Evolutionary conservation across 176 grass and related monocot species (phyloP).

Genomic region (Phragmites australis): DNA sequence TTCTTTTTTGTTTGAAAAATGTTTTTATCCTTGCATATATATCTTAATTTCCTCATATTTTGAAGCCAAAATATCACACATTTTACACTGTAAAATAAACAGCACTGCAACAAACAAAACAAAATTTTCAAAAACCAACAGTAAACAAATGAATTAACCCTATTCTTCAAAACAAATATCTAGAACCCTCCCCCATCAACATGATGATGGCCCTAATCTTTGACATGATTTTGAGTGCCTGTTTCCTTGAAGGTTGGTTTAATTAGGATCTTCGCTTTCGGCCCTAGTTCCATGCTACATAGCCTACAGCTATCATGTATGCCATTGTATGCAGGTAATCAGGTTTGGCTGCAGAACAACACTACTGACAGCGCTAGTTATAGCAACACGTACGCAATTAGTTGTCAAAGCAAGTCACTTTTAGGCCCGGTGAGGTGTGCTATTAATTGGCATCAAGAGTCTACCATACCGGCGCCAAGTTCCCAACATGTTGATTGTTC

Average conservation of each 20-base stretch:
- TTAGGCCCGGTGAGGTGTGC: conserved; percentile 36
- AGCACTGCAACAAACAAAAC: neutral
- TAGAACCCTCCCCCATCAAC: neutral
- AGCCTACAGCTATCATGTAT: neutral
- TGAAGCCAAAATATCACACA: neutral
- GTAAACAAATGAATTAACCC: neutral
- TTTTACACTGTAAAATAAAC: neutral
- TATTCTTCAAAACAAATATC: conserved; percentile 8
- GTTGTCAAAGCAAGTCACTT: conserved; percentile 27
- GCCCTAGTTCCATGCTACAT: neutral
- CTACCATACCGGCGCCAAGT: conserved; percentile 11
- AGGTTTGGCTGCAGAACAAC: neutral
- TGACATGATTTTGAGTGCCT: too few relatives aligned
- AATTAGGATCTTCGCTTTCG: conserved; percentile 29
- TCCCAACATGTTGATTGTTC: conserved; percentile 37
- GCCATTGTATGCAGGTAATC: conserved; percentile 35
- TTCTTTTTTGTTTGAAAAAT: neutral
- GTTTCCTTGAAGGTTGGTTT: too few relatives aligned
- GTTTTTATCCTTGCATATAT: neutral
- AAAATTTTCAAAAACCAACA: neutral
- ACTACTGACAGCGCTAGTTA: neutral
- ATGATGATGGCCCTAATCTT: too few relatives aligned
- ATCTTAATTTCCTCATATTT: neutral
- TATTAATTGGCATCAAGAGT: conserved; percentile 24
- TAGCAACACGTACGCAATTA: too few relatives aligned